Evolutionary conservation across 31 red algal genomes (phyloP).

Genomic region (Endocladia muricata): DNA sequence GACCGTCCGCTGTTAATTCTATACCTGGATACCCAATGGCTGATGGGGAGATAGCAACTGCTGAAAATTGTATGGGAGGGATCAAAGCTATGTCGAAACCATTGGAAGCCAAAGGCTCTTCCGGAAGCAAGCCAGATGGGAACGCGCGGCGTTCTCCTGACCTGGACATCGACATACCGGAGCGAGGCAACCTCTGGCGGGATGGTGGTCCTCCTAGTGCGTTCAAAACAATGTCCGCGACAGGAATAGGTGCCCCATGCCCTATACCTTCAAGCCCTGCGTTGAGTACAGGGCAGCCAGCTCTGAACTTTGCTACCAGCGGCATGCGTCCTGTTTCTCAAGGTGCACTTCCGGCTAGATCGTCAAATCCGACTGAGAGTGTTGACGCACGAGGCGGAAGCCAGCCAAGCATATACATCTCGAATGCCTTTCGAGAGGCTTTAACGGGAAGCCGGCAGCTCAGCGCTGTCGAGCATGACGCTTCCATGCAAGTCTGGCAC

Average conservation of each 20-base stretch:
- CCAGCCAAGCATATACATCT: not conserved
- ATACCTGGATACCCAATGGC: too few species aligned
- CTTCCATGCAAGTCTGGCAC: not conserved
- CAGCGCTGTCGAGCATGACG: not conserved
- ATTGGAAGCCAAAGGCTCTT: not conserved
- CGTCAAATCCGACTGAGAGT: not conserved
- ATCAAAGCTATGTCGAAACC: not conserved
- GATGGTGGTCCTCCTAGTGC: not conserved
- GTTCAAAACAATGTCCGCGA: not conserved
- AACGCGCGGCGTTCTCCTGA: too few species aligned
- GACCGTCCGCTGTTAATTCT: too few species aligned
- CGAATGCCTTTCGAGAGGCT: not conserved
- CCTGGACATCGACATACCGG: too few species aligned
- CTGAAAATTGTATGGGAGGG: not conserved
- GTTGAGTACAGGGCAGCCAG: too few species aligned
- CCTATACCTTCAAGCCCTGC: slow-evolving; percentile 10
- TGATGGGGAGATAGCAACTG: not conserved
- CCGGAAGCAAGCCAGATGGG: too few species aligned
- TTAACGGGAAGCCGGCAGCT: not conserved
- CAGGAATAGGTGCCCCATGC: not conserved
- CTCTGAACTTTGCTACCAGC: too few species aligned
- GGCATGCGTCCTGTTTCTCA: too few species aligned
- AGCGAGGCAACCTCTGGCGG: too few species aligned
- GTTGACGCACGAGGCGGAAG: slow-evolving; percentile 4
- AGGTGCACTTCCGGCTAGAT: too few species aligned